phyloP scores from a whole-genome alignment of 176 grass and related monocot species.

The Ampelocalamus luodianensis region DNA sequence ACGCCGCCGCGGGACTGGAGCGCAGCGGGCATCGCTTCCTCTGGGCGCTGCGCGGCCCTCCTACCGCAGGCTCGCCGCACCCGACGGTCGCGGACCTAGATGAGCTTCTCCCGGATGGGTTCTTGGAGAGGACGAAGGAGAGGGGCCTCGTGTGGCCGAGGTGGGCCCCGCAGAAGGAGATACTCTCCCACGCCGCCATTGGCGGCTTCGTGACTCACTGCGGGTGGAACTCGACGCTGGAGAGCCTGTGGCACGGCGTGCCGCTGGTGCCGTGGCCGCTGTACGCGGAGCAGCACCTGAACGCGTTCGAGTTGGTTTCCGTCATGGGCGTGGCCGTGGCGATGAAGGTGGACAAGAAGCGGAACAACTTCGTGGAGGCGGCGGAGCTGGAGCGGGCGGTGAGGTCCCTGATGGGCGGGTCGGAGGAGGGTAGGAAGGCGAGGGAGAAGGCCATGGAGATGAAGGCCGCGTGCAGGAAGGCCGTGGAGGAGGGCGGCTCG shows the following conservation, averaged over 20 bases:
- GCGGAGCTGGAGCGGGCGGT: conserved; percentile 58
- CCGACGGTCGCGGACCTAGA: conserved; percentile 20
- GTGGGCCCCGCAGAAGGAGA: conserved; percentile 58
- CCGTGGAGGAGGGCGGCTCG: conserved; percentile 38
- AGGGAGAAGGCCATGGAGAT: conserved; percentile 46
- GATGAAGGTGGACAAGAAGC: conserved; percentile 17
- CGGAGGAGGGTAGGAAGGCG: conserved; percentile 44
- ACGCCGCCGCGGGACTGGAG: conserved; percentile 9
- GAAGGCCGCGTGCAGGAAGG: conserved; percentile 44
- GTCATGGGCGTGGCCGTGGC: conserved; percentile 40
- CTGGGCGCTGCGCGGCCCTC: conserved; percentile 50
- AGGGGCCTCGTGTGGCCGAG: conserved; percentile 46
- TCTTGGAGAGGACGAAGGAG: conserved; percentile 50
- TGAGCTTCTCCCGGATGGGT: conserved; percentile 54
- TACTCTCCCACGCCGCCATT: conserved; percentile 52
- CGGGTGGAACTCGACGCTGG: conserved; percentile 66
- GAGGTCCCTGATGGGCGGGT: conserved; percentile 38
- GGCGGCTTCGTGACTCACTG: conserved; percentile 74
- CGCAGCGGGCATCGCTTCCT: conserved; percentile 54
- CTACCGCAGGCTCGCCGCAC: background rate
- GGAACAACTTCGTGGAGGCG: conserved; percentile 40
- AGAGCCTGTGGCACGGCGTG: conserved; percentile 61
- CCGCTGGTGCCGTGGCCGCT: conserved; percentile 59
- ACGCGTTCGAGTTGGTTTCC: conserved; percentile 52
- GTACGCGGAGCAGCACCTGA: conserved; percentile 72